Evolutionary conservation across 345 rosid genomes (phyloP).

Genomic region (Populus nigra): DNA sequence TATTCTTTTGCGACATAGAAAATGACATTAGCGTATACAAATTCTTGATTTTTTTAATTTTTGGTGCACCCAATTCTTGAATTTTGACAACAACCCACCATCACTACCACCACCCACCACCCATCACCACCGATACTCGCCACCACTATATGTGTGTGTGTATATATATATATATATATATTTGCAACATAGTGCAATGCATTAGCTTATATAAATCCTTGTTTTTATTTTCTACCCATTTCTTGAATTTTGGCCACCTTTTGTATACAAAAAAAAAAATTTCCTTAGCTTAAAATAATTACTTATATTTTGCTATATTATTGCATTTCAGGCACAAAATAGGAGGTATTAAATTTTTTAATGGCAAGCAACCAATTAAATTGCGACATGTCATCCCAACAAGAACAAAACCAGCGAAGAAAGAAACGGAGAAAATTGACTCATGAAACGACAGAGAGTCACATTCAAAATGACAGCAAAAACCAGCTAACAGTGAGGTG

Average conservation of each 20-base stretch:
- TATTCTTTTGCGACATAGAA: not conserved
- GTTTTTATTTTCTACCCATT: not conserved
- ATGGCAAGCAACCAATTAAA: slow-evolving; percentile 11
- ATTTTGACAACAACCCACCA: too few species aligned
- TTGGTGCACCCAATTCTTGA: not conserved
- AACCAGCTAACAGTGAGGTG: slow-evolving; percentile 38
- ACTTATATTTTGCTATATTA: not conserved
- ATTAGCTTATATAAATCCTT: not conserved
- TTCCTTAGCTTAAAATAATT: not conserved
- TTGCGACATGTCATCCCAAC: slow-evolving; percentile 25
- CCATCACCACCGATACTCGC: too few species aligned
- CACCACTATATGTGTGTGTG: too few species aligned
- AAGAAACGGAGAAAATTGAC: slow-evolving; percentile 49
- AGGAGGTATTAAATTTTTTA: not conserved
- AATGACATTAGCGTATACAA: not conserved
- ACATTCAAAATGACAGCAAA: not conserved
- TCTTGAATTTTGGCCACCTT: not conserved
- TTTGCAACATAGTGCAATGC: not conserved
- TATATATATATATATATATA: too few species aligned
- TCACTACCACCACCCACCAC: too few species aligned
- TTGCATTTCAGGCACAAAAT: not conserved
- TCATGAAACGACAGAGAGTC: slow-evolving; percentile 1
- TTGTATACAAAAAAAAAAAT: not conserved
- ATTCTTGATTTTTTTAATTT: not conserved
- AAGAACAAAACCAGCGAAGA: slow-evolving; percentile 30